These are phyloP conservation scores for Yarrowia bubula DNA, from an alignment of 805 yeast species.

Conservation along the genomic window DNA sequence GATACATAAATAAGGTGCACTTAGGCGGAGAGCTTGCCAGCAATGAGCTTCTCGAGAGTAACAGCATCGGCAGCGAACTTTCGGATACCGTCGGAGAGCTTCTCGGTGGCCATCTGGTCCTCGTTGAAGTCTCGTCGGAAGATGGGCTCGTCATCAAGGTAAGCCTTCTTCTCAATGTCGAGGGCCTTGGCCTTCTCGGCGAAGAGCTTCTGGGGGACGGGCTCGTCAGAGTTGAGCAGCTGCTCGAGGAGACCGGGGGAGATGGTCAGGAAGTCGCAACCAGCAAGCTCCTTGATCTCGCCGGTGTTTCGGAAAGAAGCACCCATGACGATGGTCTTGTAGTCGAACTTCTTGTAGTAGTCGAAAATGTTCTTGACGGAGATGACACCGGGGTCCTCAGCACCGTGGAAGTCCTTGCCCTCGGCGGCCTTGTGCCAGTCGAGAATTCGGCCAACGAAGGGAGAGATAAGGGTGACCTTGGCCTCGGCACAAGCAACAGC, in stretches of 20 bases:
- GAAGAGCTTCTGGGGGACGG: constrained; percentile 79
- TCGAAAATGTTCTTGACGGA: constrained; percentile 87
- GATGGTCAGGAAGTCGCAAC: constrained; percentile 94
- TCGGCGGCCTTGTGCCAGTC: constrained; percentile 97
- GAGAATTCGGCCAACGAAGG: constrained; percentile 97
- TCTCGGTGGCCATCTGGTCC: constrained; percentile 98
- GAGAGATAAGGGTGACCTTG: constrained; percentile 90
- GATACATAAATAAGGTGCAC: constrained; percentile 20
- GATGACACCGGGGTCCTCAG: constrained; percentile 91
- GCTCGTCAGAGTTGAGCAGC: constrained; percentile 70
- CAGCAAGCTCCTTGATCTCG: constrained; percentile 95
- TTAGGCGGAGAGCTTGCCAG: constrained; percentile 28
- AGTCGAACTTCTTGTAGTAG: constrained; percentile 96
- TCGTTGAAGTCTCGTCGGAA: constrained; percentile 92
- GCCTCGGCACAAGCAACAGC: constrained; percentile 99
- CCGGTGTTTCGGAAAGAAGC: constrained; percentile 98
- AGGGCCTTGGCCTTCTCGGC: constrained; percentile 57
- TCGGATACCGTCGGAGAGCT: constrained; percentile 97
- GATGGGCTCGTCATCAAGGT: constrained; percentile 76
- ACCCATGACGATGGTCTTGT: constrained; percentile 99
- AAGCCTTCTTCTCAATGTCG: constrained; percentile 68
- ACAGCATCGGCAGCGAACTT: constrained; percentile 90
- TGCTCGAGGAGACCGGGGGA: constrained; percentile 90
- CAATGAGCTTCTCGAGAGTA: constrained; percentile 53
- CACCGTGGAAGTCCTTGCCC: constrained; percentile 79